Conservation (phyloP, 371 early-diverging fungal genomes). For the Apophysomyces elegans region DNA sequence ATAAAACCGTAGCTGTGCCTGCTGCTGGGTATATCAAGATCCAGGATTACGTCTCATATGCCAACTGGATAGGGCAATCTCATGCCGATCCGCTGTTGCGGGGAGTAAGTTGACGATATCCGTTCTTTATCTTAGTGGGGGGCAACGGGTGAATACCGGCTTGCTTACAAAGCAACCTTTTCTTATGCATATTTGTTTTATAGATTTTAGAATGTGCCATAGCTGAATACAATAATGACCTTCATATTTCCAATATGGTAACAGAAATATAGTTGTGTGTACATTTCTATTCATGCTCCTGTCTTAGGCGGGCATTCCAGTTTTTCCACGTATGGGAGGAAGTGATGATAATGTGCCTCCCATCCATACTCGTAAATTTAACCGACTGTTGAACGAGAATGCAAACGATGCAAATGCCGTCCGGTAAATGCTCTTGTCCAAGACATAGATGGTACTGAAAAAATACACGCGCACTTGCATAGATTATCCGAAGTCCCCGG, state of each 20-base stretch:
- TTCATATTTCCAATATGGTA: constrained; percentile 69
- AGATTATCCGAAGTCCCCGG: constrained; percentile 64
- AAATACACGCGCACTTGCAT: not conserved
- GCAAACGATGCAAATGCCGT: constrained; percentile 37
- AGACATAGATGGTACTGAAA: not conserved
- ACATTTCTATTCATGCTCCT: not conserved
- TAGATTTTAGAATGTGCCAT: constrained; percentile 71
- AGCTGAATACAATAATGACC: constrained; percentile 73
- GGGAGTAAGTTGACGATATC: constrained; percentile 46
- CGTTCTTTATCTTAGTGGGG: too few species aligned
- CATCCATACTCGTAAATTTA: constrained; percentile 63
- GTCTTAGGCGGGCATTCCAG: constrained; percentile 59
- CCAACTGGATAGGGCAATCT: constrained; percentile 61
- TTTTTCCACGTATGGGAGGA: constrained; percentile 62
- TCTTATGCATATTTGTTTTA: too few species aligned
- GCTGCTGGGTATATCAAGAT: constrained; percentile 76
- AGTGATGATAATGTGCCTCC: constrained; percentile 78
- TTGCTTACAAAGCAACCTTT: too few species aligned
- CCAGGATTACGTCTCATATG: constrained; percentile 69
- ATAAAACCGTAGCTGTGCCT: constrained; percentile 49
- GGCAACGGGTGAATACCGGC: too few species aligned
- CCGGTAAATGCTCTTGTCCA: constrained; percentile 22
- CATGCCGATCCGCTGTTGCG: constrained; percentile 64
- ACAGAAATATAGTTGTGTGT: not conserved
- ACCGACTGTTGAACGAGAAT: constrained; percentile 66